Conservation (phyloP, 805 yeast species). For the Zygosaccharomyces rouxii region DNA sequence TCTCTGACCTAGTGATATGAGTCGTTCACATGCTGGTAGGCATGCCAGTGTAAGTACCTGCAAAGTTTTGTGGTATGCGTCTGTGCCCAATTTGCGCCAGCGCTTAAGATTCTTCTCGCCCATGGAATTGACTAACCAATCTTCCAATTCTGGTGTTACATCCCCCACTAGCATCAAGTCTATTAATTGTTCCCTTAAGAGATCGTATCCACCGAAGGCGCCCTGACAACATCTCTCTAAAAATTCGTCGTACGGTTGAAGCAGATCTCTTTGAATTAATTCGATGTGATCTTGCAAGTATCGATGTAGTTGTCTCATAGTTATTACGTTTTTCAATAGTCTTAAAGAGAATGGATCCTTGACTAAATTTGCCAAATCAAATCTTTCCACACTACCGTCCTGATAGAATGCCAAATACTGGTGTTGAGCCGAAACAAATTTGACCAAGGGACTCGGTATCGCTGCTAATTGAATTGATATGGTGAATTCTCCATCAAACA, state of each 20-base stretch:
- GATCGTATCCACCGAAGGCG: slow-evolving; percentile 15
- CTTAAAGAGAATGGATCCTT: slow-evolving; percentile 1
- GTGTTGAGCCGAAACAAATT: slow-evolving; percentile 5
- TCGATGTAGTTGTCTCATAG: slow-evolving; percentile 13
- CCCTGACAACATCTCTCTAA: slow-evolving; percentile 17
- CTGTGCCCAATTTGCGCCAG: slow-evolving; percentile 48
- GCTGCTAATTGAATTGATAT: slow-evolving; percentile 1
- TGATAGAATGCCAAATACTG: slow-evolving; percentile 11
- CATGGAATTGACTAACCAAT: slow-evolving; percentile 59
- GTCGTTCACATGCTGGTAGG: slow-evolving; percentile 53
- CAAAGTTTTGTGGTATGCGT: slow-evolving; percentile 47
- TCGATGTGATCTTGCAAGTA: slow-evolving; percentile 21
- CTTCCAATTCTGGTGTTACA: slow-evolving; percentile 12
- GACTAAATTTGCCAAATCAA: slow-evolving; percentile 10
- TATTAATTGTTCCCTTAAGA: slow-evolving; percentile 29
- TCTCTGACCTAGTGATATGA: slow-evolving; percentile 38
- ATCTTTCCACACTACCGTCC: slow-evolving; percentile 11
- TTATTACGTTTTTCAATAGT: slow-evolving; percentile 13
- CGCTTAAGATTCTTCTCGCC: slow-evolving; percentile 63
- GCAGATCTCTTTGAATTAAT: slow-evolving; percentile 17
- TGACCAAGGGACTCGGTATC: background rate
- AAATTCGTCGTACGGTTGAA: slow-evolving; percentile 23
- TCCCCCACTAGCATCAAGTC: slow-evolving; percentile 20
- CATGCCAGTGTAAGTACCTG: slow-evolving; percentile 46
- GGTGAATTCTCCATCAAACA: slow-evolving; percentile 23